Evolutionary conservation across 2,329 filamentous ascomycete species (phyloP), one percentile per base, ranked within the genome.

Genomic region (Cytospora piceicola): DNA sequence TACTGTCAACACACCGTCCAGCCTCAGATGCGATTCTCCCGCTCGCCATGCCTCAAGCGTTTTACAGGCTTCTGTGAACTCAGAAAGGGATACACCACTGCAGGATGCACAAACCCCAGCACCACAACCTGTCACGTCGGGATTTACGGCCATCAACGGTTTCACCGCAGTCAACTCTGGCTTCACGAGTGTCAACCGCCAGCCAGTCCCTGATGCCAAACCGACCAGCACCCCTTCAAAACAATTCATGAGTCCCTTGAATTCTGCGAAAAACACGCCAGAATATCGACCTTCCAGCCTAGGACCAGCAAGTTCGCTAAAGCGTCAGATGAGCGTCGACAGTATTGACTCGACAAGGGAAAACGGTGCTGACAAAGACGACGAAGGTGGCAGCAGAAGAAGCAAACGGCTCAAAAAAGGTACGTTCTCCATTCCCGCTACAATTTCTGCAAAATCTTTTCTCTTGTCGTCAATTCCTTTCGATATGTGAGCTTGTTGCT

Each of bases 401-500:
- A 97, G 94, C 77, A 99, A 99, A 80, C 88, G 95, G 53, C 83
- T 97, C 15, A 96, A 95, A 77, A 97, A 96, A 83, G 89, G 89
- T 90, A 82, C 73, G 84, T 77, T 54, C 11, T 55, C 7, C 29
- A 11, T 58, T 36, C 11, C 20, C 62, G 20, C 24, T 69, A 36
- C 58, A 61, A 17, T 60, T 61, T 57, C 20, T 34, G 14, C 51
- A 49, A 17, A n/a, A 7, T 22, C 17, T 30, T 17, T 64, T 22
- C 14, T 2, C 14, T 2, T 9, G 22, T 15, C 4, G 36, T 32
- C 39, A 22, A 49, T 27, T 46, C 12, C 22, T 7, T 24, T 34
- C n/a, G 29, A 34, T 22, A 7, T 61, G 49, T 51, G 53, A 58
- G 53, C 52, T 67, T 61, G 27, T 15, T 34, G 52, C 30, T 46